phyloP scores from a whole-genome alignment of 208 protist species.

The Leishmania major region DNA sequence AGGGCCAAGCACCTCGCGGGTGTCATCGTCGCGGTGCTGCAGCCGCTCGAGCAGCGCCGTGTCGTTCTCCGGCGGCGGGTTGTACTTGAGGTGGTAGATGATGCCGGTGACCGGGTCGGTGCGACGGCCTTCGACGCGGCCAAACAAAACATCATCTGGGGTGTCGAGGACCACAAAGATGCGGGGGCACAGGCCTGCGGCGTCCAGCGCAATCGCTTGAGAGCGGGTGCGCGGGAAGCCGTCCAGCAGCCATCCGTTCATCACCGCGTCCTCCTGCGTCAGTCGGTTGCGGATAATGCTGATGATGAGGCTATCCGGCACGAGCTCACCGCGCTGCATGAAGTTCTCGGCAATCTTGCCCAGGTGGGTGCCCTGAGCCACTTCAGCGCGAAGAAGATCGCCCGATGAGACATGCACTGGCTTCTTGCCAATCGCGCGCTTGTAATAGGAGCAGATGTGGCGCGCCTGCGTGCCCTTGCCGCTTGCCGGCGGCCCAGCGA shows the following conservation, averaged over 20 bases:
- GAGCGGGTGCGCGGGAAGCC: conserved; percentile 87
- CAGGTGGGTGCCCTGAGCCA: conserved; percentile 50
- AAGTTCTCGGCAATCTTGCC: conserved; percentile 64
- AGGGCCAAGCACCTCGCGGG: conserved; percentile 55
- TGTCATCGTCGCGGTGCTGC: conserved; percentile 86
- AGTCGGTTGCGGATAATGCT: conserved; percentile 73
- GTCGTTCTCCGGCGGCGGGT: conserved; percentile 81
- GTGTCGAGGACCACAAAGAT: conserved; percentile 75
- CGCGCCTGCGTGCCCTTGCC: conserved; percentile 84
- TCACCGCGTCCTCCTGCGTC: conserved; percentile 59
- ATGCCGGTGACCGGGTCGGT: conserved; percentile 79
- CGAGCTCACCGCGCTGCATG: conserved; percentile 72
- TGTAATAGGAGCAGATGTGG: conserved; percentile 57
- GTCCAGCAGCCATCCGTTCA: conserved; percentile 91
- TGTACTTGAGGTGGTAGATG: conserved; percentile 91
- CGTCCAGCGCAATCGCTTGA: conserved; percentile 83
- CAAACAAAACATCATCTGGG: conserved; percentile 71
- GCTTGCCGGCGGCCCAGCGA: conserved; percentile 80
- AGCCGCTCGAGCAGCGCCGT: conserved; percentile 74
- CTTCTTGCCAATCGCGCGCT: conserved; percentile 30
- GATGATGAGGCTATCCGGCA: conserved; percentile 79
- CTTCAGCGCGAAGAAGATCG: conserved; percentile 81
- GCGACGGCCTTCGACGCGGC: conserved; percentile 87
- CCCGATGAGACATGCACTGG: conserved; percentile 88
- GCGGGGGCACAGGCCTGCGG: conserved; percentile 62